phyloP scores from a whole-genome alignment of 2,329 filamentous ascomycete species.

The Aspergillus pseudoviridinutans region DNA sequence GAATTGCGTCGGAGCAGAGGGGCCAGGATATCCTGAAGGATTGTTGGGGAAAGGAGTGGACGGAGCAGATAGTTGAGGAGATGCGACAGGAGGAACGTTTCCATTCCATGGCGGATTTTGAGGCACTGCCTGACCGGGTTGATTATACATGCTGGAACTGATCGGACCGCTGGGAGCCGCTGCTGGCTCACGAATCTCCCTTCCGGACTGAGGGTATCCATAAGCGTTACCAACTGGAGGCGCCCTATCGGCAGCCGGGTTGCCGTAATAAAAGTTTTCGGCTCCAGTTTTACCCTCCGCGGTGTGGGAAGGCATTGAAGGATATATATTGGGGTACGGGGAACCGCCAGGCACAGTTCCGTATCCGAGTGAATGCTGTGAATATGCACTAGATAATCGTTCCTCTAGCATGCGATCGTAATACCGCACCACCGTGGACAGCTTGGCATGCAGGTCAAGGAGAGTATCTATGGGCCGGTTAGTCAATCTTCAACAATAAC shows the following conservation, averaged over 20 bases:
- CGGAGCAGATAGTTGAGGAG: constrained; percentile 17
- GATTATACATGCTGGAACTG: constrained; percentile 19
- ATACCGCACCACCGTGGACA: constrained; percentile 93
- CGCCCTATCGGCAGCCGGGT: constrained; percentile 49
- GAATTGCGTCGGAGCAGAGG: constrained; percentile 13
- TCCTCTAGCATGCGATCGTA: constrained; percentile 99
- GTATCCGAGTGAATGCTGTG: constrained; percentile 70
- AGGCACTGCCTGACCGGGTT: constrained; percentile 11
- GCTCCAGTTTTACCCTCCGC: constrained; percentile 51
- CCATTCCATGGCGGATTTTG: constrained; percentile 20
- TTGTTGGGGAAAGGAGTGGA: constrained; percentile 13
- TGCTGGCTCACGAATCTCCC: constrained; percentile 9
- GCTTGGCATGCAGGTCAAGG: constrained; percentile 87
- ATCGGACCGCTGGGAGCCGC: constrained; percentile 11
- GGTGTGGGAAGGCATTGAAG: constrained; percentile 59
- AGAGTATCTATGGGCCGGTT: constrained; percentile 65
- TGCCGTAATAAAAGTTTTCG: constrained; percentile 79
- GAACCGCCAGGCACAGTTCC: constrained; percentile 41
- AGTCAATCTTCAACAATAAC: constrained; percentile 9
- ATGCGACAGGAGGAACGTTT: constrained; percentile 14
- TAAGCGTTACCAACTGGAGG: constrained; percentile 50
- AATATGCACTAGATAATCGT: constrained; percentile 86
- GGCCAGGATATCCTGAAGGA: constrained; percentile 13
- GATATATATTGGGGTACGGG: constrained; percentile 62
- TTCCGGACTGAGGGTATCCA: constrained; percentile 38